phyloP scores from a whole-genome alignment of 1,284 basidiomycete species.

The Mycosarcoma mackinlayi region DNA sequence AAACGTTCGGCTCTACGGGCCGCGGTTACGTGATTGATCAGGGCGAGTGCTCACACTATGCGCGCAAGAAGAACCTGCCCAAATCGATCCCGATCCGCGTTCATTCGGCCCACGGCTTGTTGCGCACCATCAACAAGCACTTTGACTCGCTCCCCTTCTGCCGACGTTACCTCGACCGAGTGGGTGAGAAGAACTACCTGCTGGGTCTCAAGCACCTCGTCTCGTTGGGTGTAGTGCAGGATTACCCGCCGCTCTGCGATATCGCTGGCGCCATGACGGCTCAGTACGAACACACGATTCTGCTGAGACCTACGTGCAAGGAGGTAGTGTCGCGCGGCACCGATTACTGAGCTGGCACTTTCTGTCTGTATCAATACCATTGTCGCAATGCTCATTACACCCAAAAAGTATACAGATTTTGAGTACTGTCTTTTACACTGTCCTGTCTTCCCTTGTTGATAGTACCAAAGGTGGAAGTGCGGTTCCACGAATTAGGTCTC shows the following conservation, averaged over 20 bases:
- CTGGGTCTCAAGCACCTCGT: conserved; percentile 90
- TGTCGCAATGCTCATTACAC: conserved; percentile 1
- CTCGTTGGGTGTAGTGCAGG: conserved; percentile 85
- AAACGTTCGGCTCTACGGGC: conserved; percentile 98
- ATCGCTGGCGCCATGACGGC: conserved; percentile 64
- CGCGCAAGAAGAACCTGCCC: conserved; percentile 75
- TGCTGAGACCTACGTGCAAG: conserved; percentile 65
- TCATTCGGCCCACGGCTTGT: conserved; percentile 83
- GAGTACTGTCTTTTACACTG: background rate
- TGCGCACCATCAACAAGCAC: conserved; percentile 89
- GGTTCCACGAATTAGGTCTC: conserved; percentile 2
- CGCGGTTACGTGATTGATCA: conserved; percentile 86
- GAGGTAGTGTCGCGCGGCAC: conserved; percentile 94
- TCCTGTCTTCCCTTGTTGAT: background rate
- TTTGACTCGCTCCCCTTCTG: conserved; percentile 98
- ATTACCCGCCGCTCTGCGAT: conserved; percentile 94
- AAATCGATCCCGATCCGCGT: conserved; percentile 72
- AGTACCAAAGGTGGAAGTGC: background rate
- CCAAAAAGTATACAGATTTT: background rate
- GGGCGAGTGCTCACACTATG: conserved; percentile 93
- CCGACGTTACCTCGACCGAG: conserved; percentile 82
- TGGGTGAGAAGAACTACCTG: conserved; percentile 94
- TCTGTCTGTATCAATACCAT: background rate
- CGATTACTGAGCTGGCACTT: conserved; percentile 76
- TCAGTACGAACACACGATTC: conserved; percentile 67